Conservation (phyloP, 805 yeast genomes). For the Maudiozyma barnettii region DNA sequence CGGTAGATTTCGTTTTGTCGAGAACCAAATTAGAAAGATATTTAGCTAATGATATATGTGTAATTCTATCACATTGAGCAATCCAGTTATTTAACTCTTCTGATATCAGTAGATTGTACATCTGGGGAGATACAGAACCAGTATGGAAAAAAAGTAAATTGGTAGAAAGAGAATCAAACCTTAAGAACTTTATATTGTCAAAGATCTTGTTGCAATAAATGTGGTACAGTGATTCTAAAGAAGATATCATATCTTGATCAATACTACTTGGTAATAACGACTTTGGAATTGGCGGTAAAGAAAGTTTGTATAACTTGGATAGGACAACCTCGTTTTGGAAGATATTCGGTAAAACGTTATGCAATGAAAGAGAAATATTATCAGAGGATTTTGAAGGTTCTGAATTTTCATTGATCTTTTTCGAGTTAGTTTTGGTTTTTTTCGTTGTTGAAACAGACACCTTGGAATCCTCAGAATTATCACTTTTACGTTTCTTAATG, state of each 20-base stretch:
- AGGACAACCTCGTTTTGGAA: conserved; percentile 6
- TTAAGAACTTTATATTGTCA: conserved; percentile 59
- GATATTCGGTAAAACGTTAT: conserved; percentile 1
- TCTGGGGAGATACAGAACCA: conserved; percentile 52
- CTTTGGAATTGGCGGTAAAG: conserved; percentile 31
- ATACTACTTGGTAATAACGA: conserved; percentile 34
- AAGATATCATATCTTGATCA: conserved; percentile 51
- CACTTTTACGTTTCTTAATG: not conserved
- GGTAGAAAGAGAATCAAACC: conserved; percentile 49
- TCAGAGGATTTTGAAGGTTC: not conserved
- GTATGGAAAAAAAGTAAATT: conserved; percentile 41
- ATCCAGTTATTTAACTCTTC: conserved; percentile 52
- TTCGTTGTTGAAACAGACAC: not conserved
- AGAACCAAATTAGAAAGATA: conserved; percentile 54
- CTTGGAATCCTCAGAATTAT: not conserved
- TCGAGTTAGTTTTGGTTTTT: not conserved
- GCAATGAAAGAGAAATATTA: conserved; percentile 1
- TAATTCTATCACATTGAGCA: conserved; percentile 52
- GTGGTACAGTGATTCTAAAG: conserved; percentile 52
- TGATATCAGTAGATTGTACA: conserved; percentile 45
- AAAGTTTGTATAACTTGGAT: conserved; percentile 15
- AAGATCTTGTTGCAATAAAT: conserved; percentile 56
- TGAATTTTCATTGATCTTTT: not conserved
- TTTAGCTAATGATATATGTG: conserved; percentile 46
- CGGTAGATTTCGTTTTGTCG: conserved; percentile 28